Evolutionary conservation across 306 rosid genomes (phyloP).

Genomic region (Inga leiocalycina): DNA sequence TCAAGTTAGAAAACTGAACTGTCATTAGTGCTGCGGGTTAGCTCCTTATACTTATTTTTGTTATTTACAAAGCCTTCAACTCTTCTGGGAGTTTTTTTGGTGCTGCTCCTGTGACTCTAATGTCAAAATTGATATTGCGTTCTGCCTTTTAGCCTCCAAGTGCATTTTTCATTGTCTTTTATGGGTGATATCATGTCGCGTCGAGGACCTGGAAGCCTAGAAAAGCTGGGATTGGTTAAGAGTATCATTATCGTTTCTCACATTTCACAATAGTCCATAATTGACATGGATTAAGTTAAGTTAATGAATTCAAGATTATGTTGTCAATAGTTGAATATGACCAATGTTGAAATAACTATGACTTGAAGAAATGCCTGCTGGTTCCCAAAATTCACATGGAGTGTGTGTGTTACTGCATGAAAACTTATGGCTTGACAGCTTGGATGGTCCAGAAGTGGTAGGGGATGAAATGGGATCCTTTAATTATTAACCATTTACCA

Average conservation of each 20-base stretch:
- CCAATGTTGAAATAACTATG: slow-evolving; percentile 12
- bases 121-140: neutral
- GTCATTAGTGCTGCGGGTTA: neutral
- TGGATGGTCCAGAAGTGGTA: neutral
- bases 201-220: slow-evolving; percentile 12
- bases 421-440: neutral
- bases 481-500: neutral
- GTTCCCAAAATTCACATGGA: neutral
- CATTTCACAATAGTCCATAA: neutral
- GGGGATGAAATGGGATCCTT: neutral
- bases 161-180: slow-evolving; percentile 2
- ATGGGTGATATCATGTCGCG: neutral
- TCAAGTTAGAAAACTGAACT: neutral
- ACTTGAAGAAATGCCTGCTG: neutral
- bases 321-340: slow-evolving; percentile 9
- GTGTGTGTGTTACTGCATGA: neutral
- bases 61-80: neutral
- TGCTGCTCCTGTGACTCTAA: slow-evolving; percentile 6
- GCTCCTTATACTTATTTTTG: neutral
- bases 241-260: neutral
- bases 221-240: slow-evolving; percentile 7
- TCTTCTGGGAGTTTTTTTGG: neutral
- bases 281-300: slow-evolving; percentile 16
- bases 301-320: neutral
- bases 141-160: neutral